A percentile compares a stretch with the other conserved stretches of the same genome.
These are phyloP conservation scores for Colletotrichum somersetense DNA, from an alignment of 2,329 filamentous ascomycete species.

Conservation along the genomic window DNA sequence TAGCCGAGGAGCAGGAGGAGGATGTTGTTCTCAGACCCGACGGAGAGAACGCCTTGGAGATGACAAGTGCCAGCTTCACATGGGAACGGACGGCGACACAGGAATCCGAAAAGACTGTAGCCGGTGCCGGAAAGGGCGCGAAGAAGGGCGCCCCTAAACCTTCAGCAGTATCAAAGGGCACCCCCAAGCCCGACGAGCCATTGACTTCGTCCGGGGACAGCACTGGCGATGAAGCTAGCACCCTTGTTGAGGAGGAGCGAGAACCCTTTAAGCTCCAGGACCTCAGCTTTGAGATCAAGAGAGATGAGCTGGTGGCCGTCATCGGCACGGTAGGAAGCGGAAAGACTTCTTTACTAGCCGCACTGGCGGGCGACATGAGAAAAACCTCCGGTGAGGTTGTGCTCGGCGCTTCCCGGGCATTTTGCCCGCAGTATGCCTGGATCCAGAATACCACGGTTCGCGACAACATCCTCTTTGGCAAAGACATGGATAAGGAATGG, in stretches of 20 bases:
- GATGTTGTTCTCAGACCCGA: conserved; percentile 69
- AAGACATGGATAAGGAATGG: conserved; percentile 80
- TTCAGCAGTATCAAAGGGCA: conserved; percentile 45
- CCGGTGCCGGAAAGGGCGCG: conserved; percentile 59
- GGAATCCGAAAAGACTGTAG: conserved; percentile 59
- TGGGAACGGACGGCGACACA: conserved; percentile 81
- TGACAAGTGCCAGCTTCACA: conserved; percentile 82
- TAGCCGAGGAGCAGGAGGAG: conserved; percentile 87
- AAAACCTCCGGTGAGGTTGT: conserved; percentile 80
- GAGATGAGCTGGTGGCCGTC: conserved; percentile 84
- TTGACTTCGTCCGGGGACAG: conserved; percentile 56
- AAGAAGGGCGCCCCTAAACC: conserved; percentile 53
- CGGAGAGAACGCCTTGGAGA: conserved; percentile 76
- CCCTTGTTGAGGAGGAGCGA: conserved; percentile 68
- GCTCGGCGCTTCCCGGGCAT: conserved; percentile 84
- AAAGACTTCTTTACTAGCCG: conserved; percentile 89
- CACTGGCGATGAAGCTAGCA: conserved; percentile 67
- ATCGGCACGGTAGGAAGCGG: conserved; percentile 92
- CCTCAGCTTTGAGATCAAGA: conserved; percentile 75
- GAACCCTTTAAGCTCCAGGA: conserved; percentile 81
- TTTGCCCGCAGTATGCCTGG: conserved; percentile 98
- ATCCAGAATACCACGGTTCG: conserved; percentile 92
- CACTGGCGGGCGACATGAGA: conserved; percentile 94
- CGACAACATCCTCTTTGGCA: conserved; percentile 93
- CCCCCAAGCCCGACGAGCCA: conserved; percentile 51